Evolutionary conservation across 169 alveolate genomes (phyloP), one percentile per base, ranked within the genome.

Genomic region (Blepharisma undulans): DNA sequence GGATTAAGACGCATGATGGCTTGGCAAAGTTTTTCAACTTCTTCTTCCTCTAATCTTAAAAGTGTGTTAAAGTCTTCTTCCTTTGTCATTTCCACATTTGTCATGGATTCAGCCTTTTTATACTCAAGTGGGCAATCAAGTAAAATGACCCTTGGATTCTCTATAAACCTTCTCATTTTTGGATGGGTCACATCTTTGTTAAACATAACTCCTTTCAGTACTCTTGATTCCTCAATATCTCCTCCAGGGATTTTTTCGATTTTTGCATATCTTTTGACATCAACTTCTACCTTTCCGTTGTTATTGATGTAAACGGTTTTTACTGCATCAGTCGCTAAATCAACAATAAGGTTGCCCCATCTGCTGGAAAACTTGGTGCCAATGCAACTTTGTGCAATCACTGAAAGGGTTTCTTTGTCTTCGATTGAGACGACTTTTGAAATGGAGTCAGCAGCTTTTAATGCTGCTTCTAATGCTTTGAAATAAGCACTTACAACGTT

Each of bases 231-330:
- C 87, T 97, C 99, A n/a, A 99, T 95, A 66, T 95, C 96, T 6
- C 99, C 99, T n/a, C 99, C 99, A 0, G 99, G 99, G n/a, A 99
- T 98, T 94, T 99, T 99, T 93, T 99, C 99, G 30, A 99, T 99
- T 93, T 99, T 99, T 21, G 99, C 99, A 91, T 98, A 99, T 89
- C 99, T 90, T 96, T 99, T 99, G 27, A 99, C 95, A 91, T 99
- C 99, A 71, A 99, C 97, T 74, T 97, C 99, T 32, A 94, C 97
- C 84, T 94, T 93, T 81, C 98, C 97, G 48, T 94, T 92, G 48
- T 94, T 94, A 18, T 95, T 97, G 33, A 95, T 90, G 77, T 94
- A 91, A 76, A 98, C 99, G 60, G 95, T 96, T 90, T 95, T 97
- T 1, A 98, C 99, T 1, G 99, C 99, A 80, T 98, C 96, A 32